phyloP scores from a whole-genome alignment of 495 filamentous ascomycete genomes.

The Penicillium manginii region DNA sequence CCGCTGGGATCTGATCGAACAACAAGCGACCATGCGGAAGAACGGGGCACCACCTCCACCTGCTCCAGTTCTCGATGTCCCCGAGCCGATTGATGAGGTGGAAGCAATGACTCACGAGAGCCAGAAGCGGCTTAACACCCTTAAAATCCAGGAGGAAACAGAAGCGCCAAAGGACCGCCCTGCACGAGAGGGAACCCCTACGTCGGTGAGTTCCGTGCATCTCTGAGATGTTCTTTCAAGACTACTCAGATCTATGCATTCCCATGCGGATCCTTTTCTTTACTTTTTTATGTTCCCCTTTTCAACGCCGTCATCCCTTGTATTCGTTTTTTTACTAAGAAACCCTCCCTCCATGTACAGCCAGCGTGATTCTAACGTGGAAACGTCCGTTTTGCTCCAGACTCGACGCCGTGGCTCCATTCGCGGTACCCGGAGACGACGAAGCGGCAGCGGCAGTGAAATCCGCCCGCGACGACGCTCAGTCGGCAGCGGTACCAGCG shows the following conservation, averaged over 20 bases:
- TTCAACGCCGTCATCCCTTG: slow-evolving; percentile 24
- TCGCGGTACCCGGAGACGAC: slow-evolving; percentile 47
- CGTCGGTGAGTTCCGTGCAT: slow-evolving; percentile 45
- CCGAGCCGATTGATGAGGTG: slow-evolving; percentile 67
- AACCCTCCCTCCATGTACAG: slow-evolving; percentile 39
- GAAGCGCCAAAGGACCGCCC: slow-evolving; percentile 50
- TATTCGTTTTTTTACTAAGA: slow-evolving; percentile 50
- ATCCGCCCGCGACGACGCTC: slow-evolving; percentile 50
- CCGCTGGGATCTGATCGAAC: slow-evolving; percentile 84
- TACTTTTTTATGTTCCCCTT: slow-evolving; percentile 22
- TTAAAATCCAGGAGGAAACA: slow-evolving; percentile 79
- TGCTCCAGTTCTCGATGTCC: slow-evolving; percentile 48
- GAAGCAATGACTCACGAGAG: slow-evolving; percentile 80
- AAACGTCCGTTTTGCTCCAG: slow-evolving; percentile 54
- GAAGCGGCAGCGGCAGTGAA: slow-evolving; percentile 52
- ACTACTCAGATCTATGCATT: slow-evolving; percentile 23
- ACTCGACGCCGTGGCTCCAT: slow-evolving; percentile 52
- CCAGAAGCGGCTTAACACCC: slow-evolving; percentile 78
- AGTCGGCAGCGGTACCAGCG: slow-evolving; percentile 42
- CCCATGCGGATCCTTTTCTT: slow-evolving; percentile 17
- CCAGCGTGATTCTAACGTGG: slow-evolving; percentile 57
- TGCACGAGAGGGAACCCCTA: slow-evolving; percentile 44
- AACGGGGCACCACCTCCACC: slow-evolving; percentile 53
- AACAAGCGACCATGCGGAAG: slow-evolving; percentile 71
- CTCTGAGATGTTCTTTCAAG: slow-evolving; percentile 29